A percentile compares a stretch with the other conserved stretches of the same genome.
These are phyloP conservation scores for Polygonum maritimum DNA, from an alignment of 148 eudicot genomes.

Conservation along the genomic window DNA sequence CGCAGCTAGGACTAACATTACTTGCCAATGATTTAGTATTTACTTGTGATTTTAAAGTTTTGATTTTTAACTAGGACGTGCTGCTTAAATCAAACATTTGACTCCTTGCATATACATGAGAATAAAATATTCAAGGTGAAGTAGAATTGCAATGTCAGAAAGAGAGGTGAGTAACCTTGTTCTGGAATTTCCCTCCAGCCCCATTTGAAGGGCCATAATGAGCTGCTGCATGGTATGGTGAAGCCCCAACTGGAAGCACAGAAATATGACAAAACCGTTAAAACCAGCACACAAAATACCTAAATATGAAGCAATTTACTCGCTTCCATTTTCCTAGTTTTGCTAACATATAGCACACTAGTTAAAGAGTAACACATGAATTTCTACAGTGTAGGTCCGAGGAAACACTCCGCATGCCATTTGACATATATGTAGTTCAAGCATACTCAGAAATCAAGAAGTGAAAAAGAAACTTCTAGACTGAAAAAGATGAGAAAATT, in stretches of 20 bases:
- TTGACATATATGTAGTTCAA: not conserved
- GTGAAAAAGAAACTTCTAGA: not conserved
- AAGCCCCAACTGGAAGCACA: constrained; percentile 43
- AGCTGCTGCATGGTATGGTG: constrained; percentile 43
- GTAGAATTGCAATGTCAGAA: not conserved
- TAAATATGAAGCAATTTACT: constrained; percentile 26
- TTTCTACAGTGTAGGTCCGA: not conserved
- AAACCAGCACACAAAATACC: constrained; percentile 35
- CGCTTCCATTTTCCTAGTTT: constrained; percentile 14
- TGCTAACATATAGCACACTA: constrained; percentile 1
- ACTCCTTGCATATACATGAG: not conserved
- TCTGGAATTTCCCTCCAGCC: constrained; percentile 57
- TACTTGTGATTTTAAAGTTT: not conserved
- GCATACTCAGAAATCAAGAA: not conserved
- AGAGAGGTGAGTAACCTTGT: constrained; percentile 48
- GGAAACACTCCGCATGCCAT: not conserved
- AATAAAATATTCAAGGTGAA: not conserved
- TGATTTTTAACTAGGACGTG: not conserved
- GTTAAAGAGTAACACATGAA: not conserved
- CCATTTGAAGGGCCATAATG: constrained; percentile 68
- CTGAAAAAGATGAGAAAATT: not conserved
- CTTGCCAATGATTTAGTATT: not conserved
- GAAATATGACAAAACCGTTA: constrained; percentile 33
- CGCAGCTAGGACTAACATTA: not conserved
- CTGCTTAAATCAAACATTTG: not conserved